Percentiles rank a stretch among this genome's conserved stretches.
Evolutionary conservation across 2,329 filamentous ascomycete species (phyloP).

Genomic region (Trichoderma guizhouense): DNA sequence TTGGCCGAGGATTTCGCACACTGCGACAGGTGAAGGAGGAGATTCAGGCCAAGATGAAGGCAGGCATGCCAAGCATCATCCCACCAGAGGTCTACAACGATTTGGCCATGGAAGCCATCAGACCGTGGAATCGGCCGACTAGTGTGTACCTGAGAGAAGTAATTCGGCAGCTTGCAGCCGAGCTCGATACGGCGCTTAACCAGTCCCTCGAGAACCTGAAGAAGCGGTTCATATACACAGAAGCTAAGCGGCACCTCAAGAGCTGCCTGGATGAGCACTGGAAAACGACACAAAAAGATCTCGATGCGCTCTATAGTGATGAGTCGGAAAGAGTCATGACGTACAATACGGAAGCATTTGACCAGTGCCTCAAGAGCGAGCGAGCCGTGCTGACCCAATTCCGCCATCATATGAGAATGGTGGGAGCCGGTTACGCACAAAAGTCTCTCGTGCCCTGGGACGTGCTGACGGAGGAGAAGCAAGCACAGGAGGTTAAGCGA

Average conservation of each 20-base stretch:
- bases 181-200: conserved; percentile 46
- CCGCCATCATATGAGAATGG: conserved; percentile 49
- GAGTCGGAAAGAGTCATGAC: conserved; percentile 58
- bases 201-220: conserved; percentile 45
- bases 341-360: conserved; percentile 49
- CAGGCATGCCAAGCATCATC: conserved; percentile 57
- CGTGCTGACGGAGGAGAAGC: conserved; percentile 48
- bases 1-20: conserved; percentile 43
- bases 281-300: conserved; percentile 34
- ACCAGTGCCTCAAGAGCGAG: conserved; percentile 46
- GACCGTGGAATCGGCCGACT: conserved; percentile 56
- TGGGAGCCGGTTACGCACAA: conserved; percentile 33
- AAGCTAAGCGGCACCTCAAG: conserved; percentile 42
- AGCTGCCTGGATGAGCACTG: conserved; percentile 43
- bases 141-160: conserved; percentile 46
- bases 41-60: conserved; percentile 51
- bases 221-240: conserved; percentile 48
- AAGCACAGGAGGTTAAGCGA: conserved; percentile 40
- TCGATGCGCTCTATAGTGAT: conserved; percentile 47
- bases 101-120: conserved; percentile 54
- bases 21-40: conserved; percentile 51
- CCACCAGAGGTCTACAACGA: conserved; percentile 58
- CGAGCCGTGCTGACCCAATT: conserved; percentile 43
- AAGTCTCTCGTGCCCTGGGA: conserved; percentile 39
- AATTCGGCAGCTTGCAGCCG: conserved; percentile 45